Conservation (phyloP, 2,329 filamentous ascomycete genomes). For the Ophiostoma angusticollis region DNA sequence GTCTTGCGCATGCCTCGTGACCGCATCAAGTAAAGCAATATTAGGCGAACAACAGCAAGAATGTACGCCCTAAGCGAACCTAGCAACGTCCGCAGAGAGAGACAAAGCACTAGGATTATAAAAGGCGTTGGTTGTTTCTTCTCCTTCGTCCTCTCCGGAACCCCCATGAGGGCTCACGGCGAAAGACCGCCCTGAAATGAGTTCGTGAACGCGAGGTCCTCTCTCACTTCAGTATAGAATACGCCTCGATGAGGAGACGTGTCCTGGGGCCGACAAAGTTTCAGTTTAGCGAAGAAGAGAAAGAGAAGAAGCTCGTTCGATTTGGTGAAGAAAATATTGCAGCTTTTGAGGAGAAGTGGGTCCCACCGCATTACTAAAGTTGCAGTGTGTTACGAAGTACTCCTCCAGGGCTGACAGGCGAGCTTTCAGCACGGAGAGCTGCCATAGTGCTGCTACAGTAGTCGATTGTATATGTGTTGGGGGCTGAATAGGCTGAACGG, state of each 20-base stretch:
- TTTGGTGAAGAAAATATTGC: neutral
- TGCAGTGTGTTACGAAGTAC: no score
- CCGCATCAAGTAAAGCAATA: no score
- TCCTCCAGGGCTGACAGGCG: no score
- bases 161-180: slow-evolving; percentile 2
- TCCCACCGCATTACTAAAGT: no score
- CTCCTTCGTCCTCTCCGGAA: slow-evolving; percentile 36
- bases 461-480: no score
- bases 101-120: slow-evolving; percentile 39
- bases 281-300: slow-evolving; percentile 35
- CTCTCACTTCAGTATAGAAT: slow-evolving; percentile 2
- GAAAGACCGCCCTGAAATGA: slow-evolving; percentile 27
- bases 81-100: slow-evolving; percentile 30
- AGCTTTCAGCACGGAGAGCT: no score
- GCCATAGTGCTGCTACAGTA: no score
- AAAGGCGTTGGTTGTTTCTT: slow-evolving; percentile 34
- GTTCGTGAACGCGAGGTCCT: slow-evolving; percentile 21
- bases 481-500: no score
- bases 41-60: neutral
- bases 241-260: slow-evolving; percentile 1
- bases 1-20: no score
- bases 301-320: slow-evolving; percentile 11
- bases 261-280: slow-evolving; percentile 24
- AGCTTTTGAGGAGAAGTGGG: neutral
- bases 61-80: slow-evolving; percentile 54